These are phyloP conservation scores for Spraguea lophii DNA, from an alignment of 371 early-diverging fungal genomes.

Conservation along the genomic window DNA sequence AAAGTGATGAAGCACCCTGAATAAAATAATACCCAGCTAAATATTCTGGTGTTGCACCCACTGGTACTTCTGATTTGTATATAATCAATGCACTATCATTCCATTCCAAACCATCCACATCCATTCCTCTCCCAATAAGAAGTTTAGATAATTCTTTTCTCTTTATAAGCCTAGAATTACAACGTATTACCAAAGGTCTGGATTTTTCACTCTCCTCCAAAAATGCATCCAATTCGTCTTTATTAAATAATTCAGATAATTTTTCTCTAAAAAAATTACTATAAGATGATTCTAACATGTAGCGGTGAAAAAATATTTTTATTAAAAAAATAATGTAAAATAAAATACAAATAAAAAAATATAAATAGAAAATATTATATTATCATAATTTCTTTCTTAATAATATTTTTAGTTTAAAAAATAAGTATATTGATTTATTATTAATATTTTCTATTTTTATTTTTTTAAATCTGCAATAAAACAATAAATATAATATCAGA, in stretches of 20 bases:
- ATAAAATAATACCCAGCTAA: conserved; percentile 97
- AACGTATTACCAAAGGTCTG: conserved; percentile 80
- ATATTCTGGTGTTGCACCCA: conserved; percentile 87
- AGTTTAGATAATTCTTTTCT: conserved; percentile 77
- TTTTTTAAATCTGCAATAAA: no score
- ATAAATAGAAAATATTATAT: no score
- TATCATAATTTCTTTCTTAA: no score
- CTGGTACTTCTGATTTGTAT: conserved; percentile 42
- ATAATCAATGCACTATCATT: conserved; percentile 42
- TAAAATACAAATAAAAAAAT: no score
- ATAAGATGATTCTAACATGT: conserved; percentile 48
- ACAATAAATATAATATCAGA: no score
- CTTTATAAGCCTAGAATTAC: conserved; percentile 78
- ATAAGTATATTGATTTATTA: no score
- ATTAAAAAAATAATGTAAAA: no score
- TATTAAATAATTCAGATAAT: conserved; percentile 46
- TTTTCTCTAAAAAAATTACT: conserved; percentile 72
- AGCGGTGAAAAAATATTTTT: no score
- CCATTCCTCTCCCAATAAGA: conserved; percentile 77
- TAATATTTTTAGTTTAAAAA: no score
- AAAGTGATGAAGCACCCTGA: conserved; percentile 84
- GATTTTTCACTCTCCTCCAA: conserved; percentile 91
- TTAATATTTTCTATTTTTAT: no score
- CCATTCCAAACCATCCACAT: conserved; percentile 76
- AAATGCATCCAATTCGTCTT: conserved; percentile 53